phyloP scores from a whole-genome alignment of 805 yeast species.

The Pichia exigua region DNA sequence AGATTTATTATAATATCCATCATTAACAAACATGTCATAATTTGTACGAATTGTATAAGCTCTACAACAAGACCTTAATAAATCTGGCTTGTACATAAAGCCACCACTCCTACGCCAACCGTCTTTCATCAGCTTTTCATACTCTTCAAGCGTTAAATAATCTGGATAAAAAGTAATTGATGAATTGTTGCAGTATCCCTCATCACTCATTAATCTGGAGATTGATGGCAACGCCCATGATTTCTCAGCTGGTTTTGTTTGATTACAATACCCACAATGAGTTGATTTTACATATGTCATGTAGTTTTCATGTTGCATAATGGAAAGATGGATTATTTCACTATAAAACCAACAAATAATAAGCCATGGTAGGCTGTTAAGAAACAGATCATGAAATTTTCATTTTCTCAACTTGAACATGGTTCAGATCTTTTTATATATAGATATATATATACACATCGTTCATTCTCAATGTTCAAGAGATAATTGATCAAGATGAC shows the following conservation, averaged over 20 bases:
- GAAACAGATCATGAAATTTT: neutral
- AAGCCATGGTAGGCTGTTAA: neutral
- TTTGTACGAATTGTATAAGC: slow-evolving; percentile 69
- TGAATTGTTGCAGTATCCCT: slow-evolving; percentile 19
- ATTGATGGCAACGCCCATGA: slow-evolving; percentile 24
- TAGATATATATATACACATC: neutral
- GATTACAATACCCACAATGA: slow-evolving; percentile 68
- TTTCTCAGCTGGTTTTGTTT: slow-evolving; percentile 22
- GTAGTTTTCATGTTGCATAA: neutral
- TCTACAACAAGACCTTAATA: slow-evolving; percentile 68
- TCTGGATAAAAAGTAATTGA: slow-evolving; percentile 20
- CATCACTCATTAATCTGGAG: slow-evolving; percentile 5
- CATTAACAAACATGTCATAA: slow-evolving; percentile 30
- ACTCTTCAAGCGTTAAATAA: slow-evolving; percentile 35
- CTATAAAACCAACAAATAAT: neutral
- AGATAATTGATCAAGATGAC: neutral
- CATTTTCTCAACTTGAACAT: neutral
- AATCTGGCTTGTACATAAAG: slow-evolving; percentile 51
- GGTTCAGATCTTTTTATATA: too few relatives aligned
- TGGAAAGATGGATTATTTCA: neutral
- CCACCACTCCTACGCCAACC: slow-evolving; percentile 79
- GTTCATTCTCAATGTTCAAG: neutral
- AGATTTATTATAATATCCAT: slow-evolving; percentile 43
- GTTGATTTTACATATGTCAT: slow-evolving; percentile 32
- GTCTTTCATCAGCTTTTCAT: slow-evolving; percentile 57